phyloP scores from a whole-genome alignment of 306 rosid genomes.

The Coriaria nepalensis region DNA sequence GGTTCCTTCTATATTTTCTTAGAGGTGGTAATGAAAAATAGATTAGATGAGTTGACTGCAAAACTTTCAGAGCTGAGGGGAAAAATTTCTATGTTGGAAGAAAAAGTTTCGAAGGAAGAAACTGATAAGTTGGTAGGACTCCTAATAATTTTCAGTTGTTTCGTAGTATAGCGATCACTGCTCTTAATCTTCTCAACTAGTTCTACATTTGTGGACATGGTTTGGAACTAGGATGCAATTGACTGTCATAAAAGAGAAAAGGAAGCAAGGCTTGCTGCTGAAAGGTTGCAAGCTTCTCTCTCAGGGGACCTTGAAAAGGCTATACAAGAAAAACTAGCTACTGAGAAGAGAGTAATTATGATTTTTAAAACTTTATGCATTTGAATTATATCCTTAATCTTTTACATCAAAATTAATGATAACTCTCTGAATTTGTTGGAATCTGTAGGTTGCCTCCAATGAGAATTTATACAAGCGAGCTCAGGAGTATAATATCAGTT shows the following conservation, averaged over 20 bases:
- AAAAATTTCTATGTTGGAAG: slow-evolving; percentile 39
- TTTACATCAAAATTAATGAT: too few species aligned
- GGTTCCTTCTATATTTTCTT: slow-evolving; percentile 18
- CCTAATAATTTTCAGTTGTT: slow-evolving; percentile 1
- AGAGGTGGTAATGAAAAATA: slow-evolving; percentile 59
- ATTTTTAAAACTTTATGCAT: too few species aligned
- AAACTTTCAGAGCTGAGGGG: slow-evolving; percentile 30
- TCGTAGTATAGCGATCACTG: too few species aligned
- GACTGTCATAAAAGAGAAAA: too few species aligned
- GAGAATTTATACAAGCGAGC: slow-evolving; percentile 70
- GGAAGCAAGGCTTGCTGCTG: too few species aligned
- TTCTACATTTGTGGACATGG: too few species aligned
- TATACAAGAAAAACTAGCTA: too few species aligned
- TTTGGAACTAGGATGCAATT: too few species aligned
- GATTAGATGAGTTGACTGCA: slow-evolving; percentile 35
- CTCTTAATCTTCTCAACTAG: too few species aligned
- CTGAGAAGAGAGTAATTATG: slow-evolving; percentile 39
- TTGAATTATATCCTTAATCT: too few species aligned
- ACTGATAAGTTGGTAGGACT: slow-evolving; percentile 56
- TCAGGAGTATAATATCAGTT: slow-evolving; percentile 77
- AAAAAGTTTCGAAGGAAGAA: slow-evolving; percentile 47
- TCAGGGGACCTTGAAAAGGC: too few species aligned
- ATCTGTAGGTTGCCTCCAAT: slow-evolving; percentile 52
- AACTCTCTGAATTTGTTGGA: neutral
- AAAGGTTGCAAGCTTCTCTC: too few species aligned